Evolutionary conservation across 768 basidiomycete species (phyloP).

Genomic region (Pleurotus platypus): DNA sequence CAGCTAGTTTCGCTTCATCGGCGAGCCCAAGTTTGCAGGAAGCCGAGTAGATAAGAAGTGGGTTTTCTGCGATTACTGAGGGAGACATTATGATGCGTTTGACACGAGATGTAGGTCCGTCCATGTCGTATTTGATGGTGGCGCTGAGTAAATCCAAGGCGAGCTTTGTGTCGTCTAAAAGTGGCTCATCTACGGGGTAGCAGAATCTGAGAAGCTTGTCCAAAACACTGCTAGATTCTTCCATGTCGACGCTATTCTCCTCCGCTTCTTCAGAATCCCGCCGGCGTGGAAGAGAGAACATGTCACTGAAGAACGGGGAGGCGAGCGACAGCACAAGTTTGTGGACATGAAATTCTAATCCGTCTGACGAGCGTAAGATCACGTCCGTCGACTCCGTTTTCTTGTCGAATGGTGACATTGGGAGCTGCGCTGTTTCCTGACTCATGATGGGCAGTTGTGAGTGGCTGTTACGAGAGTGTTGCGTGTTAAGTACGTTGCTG

Average conservation of each 20-base stretch:
- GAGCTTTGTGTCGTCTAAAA: not conserved
- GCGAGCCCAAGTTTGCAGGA: not conserved
- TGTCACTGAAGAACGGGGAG: constrained; percentile 54
- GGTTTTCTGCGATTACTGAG: not conserved
- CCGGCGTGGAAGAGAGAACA: constrained; percentile 51
- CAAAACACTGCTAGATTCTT: constrained; percentile 40
- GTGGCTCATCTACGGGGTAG: constrained; percentile 32
- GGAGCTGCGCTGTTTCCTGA: no score
- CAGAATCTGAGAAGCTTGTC: constrained; percentile 41
- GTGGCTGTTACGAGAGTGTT: no score
- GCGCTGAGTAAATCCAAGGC: not conserved
- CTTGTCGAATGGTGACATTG: no score
- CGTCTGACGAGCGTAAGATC: constrained; percentile 52
- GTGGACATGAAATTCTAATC: constrained; percentile 48
- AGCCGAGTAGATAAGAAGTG: not conserved
- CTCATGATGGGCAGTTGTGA: no score
- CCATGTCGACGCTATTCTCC: constrained; percentile 36
- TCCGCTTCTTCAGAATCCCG: constrained; percentile 13
- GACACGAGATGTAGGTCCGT: not conserved
- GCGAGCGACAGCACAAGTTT: constrained; percentile 50
- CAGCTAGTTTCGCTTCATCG: not conserved
- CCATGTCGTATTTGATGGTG: not conserved
- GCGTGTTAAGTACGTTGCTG: no score
- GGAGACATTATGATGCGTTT: not conserved
- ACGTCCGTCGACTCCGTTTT: constrained; percentile 24